Percentiles rank a stretch among this genome's conserved stretches.
Conservation (phyloP, 371 early-diverging fungal genomes). For the Umbelopsis sp. region DNA sequence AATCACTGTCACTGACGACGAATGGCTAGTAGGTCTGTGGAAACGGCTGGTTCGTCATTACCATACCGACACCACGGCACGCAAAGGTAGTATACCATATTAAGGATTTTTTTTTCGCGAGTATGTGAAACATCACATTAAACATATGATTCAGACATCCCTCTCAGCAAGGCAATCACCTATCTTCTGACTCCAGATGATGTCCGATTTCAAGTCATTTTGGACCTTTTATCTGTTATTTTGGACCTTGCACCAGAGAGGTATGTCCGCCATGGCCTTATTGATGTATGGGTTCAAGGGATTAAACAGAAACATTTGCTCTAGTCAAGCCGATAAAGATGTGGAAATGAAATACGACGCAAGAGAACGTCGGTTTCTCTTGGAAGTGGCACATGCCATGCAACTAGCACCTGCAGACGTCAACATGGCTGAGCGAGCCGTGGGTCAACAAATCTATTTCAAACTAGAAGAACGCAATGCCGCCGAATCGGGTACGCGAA, state of each 20-base stretch:
- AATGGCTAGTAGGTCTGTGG: not conserved
- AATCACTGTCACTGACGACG: not conserved
- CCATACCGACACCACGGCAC: not conserved
- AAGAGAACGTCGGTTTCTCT: constrained; percentile 38
- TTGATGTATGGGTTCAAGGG: not conserved
- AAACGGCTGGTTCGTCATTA: not conserved
- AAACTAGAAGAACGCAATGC: constrained; percentile 23
- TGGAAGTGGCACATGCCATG: constrained; percentile 31
- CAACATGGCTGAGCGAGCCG: constrained; percentile 40
- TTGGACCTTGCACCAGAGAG: constrained; percentile 2
- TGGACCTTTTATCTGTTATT: not conserved
- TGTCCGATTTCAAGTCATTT: constrained; percentile 12
- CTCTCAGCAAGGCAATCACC: not conserved
- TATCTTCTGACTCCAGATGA: not conserved
- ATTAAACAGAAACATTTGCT: too few species aligned
- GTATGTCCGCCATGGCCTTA: not conserved
- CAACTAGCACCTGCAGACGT: constrained; percentile 31
- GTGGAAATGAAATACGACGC: constrained; percentile 41
- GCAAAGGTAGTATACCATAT: not conserved
- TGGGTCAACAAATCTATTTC: constrained; percentile 55
- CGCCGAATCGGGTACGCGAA: constrained; percentile 21
- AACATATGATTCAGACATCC: not conserved
- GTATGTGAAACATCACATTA: not conserved
- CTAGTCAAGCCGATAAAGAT: not conserved
- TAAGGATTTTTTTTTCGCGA: too few species aligned